Evolutionary conservation across 805 yeast species (phyloP), one percentile per base, ranked within the genome.

Genomic region (Kuraishia molischiana): DNA sequence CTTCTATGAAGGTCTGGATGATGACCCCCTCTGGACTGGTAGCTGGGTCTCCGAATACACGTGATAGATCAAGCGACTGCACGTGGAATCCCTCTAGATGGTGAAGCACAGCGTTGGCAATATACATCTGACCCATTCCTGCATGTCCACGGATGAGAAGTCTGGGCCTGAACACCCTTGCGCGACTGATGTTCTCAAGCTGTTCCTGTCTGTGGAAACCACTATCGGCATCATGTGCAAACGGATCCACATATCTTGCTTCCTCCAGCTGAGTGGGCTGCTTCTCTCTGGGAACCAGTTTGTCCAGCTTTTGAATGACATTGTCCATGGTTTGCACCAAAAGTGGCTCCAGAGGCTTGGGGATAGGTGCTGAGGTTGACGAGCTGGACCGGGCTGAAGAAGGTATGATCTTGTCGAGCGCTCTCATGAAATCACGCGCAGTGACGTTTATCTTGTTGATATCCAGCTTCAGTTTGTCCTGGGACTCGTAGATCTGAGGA

Each of bases 331-430:
- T 72, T 0, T 53, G 49, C n/a, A 65, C 59, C 19, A 92, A 59
- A 31, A 92, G 57, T 1, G 95, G 82, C 35, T 65, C 65, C 19
- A 92, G 58, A 19, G 75, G 72, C 4, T 74, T 75, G 0, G 98
- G 96, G 32, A 92, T 57, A 2, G 96, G 95, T 8, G 82, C 71
- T 0, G 92, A 78, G 1, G 74, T 69, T 6, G 76, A 67, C 0
- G 89, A 75, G 0, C 90, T 71, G 0, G 95, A 81, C 42, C 98
- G 69, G 2, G 95, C 85, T 36, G 95, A 83, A 0, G 96, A 86
- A 0, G 99, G 98, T 19, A 89, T 77, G 40, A 90, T 84, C 51
- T 84, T 85, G 21, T 82, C 87, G 36, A 90, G 54, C 0, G 97
- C 95, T 39, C 76, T 64, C 69, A 85, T 79, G 51, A 92, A 90